Evolutionary conservation across 2,329 filamentous ascomycete species (phyloP).

Genomic region (Botrytis porri): DNA sequence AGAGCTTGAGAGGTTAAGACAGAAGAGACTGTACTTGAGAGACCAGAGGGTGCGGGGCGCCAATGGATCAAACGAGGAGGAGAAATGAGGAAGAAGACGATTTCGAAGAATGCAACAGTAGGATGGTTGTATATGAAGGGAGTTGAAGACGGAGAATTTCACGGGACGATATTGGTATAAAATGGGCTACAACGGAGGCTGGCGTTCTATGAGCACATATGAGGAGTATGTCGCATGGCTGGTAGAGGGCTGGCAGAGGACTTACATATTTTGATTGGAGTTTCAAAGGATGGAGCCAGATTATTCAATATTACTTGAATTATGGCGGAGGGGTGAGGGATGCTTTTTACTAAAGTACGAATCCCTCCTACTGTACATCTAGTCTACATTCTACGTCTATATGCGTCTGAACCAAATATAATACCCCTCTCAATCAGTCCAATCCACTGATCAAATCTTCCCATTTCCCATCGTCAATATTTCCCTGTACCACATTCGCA

Average conservation of each 20-base stretch:
- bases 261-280: background rate
- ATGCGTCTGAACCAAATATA: conserved; percentile 26
- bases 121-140: background rate
- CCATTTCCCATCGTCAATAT: conserved; percentile 53
- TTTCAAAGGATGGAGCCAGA: background rate
- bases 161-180: background rate
- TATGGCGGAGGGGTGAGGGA: background rate
- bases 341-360: background rate
- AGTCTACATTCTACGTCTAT: conserved; percentile 18
- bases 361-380: background rate
- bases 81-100: conserved; percentile 13
- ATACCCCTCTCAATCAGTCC: conserved; percentile 40
- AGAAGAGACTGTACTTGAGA: conserved; percentile 37
- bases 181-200: background rate
- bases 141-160: background rate
- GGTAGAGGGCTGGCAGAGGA: background rate
- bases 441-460: conserved; percentile 51
- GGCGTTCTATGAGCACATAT: conserved; percentile 1
- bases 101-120: background rate
- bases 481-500: conserved; percentile 60
- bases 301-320: background rate
- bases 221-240: background rate
- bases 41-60: conserved; percentile 37
- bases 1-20: conserved; percentile 49
- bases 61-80: conserved; percentile 10